Percentiles rank a stretch among this genome's conserved stretches.
Conservation (phyloP, 345 rosid species). For the Gossypium bickii region DNA sequence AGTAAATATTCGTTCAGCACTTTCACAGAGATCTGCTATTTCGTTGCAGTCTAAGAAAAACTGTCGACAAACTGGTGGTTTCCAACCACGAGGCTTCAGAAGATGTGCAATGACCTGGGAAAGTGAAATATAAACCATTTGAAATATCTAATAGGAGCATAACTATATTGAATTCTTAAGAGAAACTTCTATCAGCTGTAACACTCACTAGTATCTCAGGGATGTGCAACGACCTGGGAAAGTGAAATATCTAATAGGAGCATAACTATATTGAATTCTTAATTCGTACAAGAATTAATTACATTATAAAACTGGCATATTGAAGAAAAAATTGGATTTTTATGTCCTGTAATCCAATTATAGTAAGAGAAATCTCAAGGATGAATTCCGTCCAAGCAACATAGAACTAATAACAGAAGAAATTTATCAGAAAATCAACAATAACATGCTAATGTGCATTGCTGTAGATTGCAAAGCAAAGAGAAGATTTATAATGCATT, state of each 20-base stretch:
- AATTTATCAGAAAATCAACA: background rate
- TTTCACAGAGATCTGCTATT: constrained; percentile 91
- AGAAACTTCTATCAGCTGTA: background rate
- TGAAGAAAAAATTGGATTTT: background rate
- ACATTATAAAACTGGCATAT: background rate
- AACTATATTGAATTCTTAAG: background rate
- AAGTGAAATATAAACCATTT: constrained; percentile 3
- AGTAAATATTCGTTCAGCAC: constrained; percentile 79
- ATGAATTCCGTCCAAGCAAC: background rate
- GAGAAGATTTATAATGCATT: background rate
- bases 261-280: no score
- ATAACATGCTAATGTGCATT: background rate
- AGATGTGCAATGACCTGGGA: constrained; percentile 79
- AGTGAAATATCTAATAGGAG: no score
- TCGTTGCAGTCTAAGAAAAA: constrained; percentile 96
- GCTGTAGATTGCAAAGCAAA: background rate
- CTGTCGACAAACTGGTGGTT: constrained; percentile 91
- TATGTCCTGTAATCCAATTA: background rate
- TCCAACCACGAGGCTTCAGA: constrained; percentile 97
- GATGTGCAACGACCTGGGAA: background rate
- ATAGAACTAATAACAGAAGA: background rate
- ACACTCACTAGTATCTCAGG: background rate
- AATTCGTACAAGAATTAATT: no score
- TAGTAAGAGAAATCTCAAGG: background rate
- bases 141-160: background rate